Evolutionary conservation across 2,329 filamentous ascomycete species (phyloP), one percentile per base, ranked within the genome.

Genomic region (Exophiala dermatitidis): DNA sequence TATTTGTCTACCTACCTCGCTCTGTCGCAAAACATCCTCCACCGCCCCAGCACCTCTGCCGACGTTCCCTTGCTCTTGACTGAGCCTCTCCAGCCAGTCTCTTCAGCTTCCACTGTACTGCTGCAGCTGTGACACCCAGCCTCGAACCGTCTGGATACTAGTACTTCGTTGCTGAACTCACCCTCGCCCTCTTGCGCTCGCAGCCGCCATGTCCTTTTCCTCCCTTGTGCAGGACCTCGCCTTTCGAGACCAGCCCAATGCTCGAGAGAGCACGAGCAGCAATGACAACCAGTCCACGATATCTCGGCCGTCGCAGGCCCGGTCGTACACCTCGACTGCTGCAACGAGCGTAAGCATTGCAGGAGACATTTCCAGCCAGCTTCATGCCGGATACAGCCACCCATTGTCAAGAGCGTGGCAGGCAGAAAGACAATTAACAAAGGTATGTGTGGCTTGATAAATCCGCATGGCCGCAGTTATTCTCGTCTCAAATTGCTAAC

Each of bases 351-450:
- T 77, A 40, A 76, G 74, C 67, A 76, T 77, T 42, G 72, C 74
- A 12, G 74, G 74, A 4, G 86, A 90, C 64, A 90, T 93, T 62
- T 85, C 84, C 9, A 90, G 86, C 69, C 87, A 91, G 71, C 78
- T 91, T 40, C 88, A 93, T 66, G 85, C 86, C 49, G 88, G 88
- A 54, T 91, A 91, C 71, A 84, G 83, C 64, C 87, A 93, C 64
- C 86, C 88, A 44, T 77, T 93, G 52, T 84, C 85, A 53, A 79
- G 88, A 61, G 79, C 84, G 63, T 93, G 88, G 88, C 88, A 93
- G 70, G 83, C 86, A 33, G 87, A 91, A 73, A 80, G 86, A 61
- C 87, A 91, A 72, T 77, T 93, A 68, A 91, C 88, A 58, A 91
- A 91, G 82, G 87, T 88, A 62, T 52, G 76, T 19, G 19, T 9